Evolutionary conservation across 768 basidiomycete genomes (phyloP).

Genomic region (Tricholoma hemisulphureum): DNA sequence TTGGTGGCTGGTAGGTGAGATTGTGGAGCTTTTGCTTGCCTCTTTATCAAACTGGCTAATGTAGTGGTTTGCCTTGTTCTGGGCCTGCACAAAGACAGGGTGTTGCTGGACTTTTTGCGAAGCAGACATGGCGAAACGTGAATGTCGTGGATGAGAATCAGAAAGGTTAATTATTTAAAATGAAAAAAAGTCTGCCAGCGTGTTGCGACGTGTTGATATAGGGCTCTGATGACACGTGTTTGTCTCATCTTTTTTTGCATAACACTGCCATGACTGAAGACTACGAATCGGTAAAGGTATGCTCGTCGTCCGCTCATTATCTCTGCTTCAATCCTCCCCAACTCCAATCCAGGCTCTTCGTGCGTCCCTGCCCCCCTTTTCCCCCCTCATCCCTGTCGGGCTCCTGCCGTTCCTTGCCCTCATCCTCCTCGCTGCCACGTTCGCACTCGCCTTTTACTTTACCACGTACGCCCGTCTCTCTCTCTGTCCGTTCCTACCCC

Average conservation of each 20-base stretch:
- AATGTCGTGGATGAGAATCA: constrained; percentile 16
- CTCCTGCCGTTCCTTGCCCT: constrained; percentile 76
- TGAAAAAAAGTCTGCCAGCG: background rate
- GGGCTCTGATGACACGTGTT: constrained; percentile 20
- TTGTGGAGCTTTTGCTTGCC: constrained; percentile 46
- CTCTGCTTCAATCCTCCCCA: background rate
- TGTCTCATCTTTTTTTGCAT: constrained; percentile 18
- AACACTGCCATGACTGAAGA: constrained; percentile 43
- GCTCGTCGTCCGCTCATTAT: constrained; percentile 6
- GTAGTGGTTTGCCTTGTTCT: constrained; percentile 80
- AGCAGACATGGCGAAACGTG: constrained; percentile 69
- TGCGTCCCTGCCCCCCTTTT: constrained; percentile 64
- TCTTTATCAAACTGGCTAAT: constrained; percentile 94
- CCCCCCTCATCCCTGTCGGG: constrained; percentile 63
- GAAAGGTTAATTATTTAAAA: constrained; percentile 7
- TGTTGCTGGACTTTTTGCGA: constrained; percentile 84
- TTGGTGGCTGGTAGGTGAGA: constrained; percentile 8
- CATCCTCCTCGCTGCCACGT: constrained; percentile 69
- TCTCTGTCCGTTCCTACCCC: constrained; percentile 8
- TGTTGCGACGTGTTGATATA: constrained; percentile 20
- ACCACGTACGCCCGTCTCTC: constrained; percentile 78
- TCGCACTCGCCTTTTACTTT: constrained; percentile 87
- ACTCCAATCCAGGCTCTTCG: constrained; percentile 52
- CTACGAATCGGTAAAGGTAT: constrained; percentile 57
- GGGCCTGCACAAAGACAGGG: constrained; percentile 80